Evolutionary conservation across 306 rosid genomes (phyloP), one percentile per base, ranked within the genome.

Genomic region (Inga leiocalycina): DNA sequence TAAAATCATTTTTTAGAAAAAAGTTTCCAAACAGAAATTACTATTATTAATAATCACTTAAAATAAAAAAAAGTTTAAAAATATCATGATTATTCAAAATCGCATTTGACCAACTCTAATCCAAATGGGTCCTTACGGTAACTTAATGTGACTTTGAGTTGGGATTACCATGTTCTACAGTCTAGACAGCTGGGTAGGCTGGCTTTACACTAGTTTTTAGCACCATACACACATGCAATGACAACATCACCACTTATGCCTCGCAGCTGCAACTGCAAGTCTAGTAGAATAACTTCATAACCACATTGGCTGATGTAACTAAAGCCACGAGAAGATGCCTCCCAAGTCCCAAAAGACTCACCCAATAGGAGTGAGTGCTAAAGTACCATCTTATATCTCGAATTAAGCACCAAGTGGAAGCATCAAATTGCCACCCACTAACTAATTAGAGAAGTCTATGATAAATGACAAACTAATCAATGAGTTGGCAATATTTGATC

Each of bases 361-460:
- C 39, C 39, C 19, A 17, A 27, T 62, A 62, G 35, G 37, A 16
- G 24, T 16, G 7, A 24, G 68, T 22, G 17, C 16, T 62, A 24
- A 27, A 24, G 37, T 27, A 62, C 17, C 37, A 62, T 62, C 37
- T 27, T 27, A 62, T 27, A 62, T 62, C 37, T 62, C 68, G 4
- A 24, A 12, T 24, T 24, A 12, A 4, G 68, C 68, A 30, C 17
- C 4, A 62, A 27, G 8, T 27, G 39, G 19, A 27, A 2, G 16
- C 5, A 62, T 30, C 39, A 27, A 27, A 62, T 62, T 37, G 37
- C 16, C 68, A 56, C 34, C 24, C 15, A 74, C 30, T 49, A 17
- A 59, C 83, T 71, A 71, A 75, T 39, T 39, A 27, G 49, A 49
- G 45, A 80, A 12, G 30, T 41, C 48, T 8, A 74, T 17, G 62